These are phyloP conservation scores for Mycena pura DNA, from an alignment of 768 basidiomycete species.

Conservation along the genomic window DNA sequence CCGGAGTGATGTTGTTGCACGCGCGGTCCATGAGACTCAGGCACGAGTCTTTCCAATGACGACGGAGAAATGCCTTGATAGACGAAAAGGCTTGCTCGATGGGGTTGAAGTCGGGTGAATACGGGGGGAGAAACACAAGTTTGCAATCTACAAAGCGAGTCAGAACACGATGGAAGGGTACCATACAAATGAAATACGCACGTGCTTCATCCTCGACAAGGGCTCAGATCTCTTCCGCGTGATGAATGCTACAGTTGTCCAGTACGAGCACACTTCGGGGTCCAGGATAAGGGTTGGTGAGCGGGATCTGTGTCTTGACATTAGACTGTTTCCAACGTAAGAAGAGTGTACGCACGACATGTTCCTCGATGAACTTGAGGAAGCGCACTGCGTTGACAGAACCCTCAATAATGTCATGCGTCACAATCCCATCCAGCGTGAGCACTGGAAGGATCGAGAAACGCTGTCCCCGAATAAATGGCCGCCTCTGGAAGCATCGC, in stretches of 20 bases:
- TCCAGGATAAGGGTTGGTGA: conserved; percentile 36
- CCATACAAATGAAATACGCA: not conserved
- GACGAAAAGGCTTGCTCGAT: conserved; percentile 33
- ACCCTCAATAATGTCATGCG: conserved; percentile 29
- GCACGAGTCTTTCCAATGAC: conserved; percentile 9
- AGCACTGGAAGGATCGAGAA: conserved; percentile 30
- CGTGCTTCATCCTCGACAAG: conserved; percentile 29
- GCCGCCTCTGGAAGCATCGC: conserved; percentile 15
- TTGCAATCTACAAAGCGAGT: conserved; percentile 9
- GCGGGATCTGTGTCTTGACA: conserved; percentile 14
- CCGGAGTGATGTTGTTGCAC: conserved; percentile 20
- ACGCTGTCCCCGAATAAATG: conserved; percentile 25
- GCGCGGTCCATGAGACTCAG: conserved; percentile 1
- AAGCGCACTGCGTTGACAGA: conserved; percentile 31
- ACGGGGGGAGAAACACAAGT: conserved; percentile 34
- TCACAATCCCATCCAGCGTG: conserved; percentile 25
- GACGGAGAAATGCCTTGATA: conserved; percentile 13
- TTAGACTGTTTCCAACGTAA: not conserved
- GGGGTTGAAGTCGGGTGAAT: conserved; percentile 37
- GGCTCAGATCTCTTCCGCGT: conserved; percentile 32
- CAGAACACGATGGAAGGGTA: not conserved
- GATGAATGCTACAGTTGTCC: conserved; percentile 43
- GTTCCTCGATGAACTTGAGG: conserved; percentile 28
- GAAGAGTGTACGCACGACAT: conserved; percentile 14
- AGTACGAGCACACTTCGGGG: conserved; percentile 39